Conservation (phyloP, 768 basidiomycete species). For the Mycena venus region DNA sequence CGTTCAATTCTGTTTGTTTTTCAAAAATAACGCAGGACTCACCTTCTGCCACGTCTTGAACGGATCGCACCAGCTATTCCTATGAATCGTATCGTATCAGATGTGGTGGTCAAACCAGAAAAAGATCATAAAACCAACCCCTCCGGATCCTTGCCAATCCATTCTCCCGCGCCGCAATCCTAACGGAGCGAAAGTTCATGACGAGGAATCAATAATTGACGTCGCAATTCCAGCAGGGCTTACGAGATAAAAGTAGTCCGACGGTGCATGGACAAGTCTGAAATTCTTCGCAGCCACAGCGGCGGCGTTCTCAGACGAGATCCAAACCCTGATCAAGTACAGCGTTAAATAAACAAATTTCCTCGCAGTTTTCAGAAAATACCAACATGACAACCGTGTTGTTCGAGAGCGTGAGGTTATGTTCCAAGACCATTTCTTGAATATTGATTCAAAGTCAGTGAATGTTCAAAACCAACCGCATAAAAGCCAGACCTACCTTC, state of each 20-base stretch:
- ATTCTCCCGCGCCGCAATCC: constrained; percentile 82
- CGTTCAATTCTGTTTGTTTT: neutral
- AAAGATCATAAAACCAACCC: constrained; percentile 45
- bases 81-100: constrained; percentile 32
- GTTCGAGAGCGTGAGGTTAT: constrained; percentile 62
- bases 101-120: neutral
- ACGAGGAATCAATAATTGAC: neutral
- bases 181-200: no score
- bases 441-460: constrained; percentile 46
- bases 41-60: constrained; percentile 88
- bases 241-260: constrained; percentile 83
- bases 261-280: constrained; percentile 75
- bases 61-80: constrained; percentile 82
- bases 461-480: constrained; percentile 39
- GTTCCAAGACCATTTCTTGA: constrained; percentile 76
- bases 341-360: neutral
- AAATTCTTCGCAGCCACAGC: constrained; percentile 73
- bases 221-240: no score
- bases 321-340: constrained; percentile 76
- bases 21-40: constrained; percentile 1
- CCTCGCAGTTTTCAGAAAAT: neutral
- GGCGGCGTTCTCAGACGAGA: constrained; percentile 70
- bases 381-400: constrained; percentile 71
- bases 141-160: constrained; percentile 67
- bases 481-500: constrained; percentile 59